Conservation (phyloP, 75 land plant species). For the Sequoiadendron giganteum region DNA sequence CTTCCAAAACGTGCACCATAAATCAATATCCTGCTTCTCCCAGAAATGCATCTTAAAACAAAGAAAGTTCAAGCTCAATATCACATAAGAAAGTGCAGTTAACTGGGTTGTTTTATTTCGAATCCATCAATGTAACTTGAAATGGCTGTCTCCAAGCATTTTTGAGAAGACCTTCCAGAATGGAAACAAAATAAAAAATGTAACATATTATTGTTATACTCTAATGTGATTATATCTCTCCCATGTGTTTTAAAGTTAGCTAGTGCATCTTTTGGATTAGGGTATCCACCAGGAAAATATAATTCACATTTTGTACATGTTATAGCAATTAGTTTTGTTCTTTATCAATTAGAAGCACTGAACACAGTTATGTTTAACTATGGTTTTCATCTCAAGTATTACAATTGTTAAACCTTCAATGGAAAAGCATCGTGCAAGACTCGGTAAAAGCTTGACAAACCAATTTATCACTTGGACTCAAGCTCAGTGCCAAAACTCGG, state of each 20-base stretch:
- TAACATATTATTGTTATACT: background rate
- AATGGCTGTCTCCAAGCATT: background rate
- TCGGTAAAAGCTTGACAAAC: too few relatives aligned
- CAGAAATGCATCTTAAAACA: background rate
- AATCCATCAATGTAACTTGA: background rate
- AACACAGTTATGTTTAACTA: background rate
- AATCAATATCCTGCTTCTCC: background rate
- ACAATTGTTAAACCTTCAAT: background rate
- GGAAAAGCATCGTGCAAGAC: too few relatives aligned
- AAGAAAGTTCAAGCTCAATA: background rate
- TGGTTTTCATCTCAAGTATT: background rate
- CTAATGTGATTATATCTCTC: background rate
- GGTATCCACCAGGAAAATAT: background rate
- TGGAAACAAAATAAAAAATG: background rate
- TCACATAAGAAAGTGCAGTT: background rate
- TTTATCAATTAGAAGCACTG: background rate
- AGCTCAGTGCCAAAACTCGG: too few relatives aligned
- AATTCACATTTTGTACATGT: too few relatives aligned
- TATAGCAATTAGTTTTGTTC: too few relatives aligned
- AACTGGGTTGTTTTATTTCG: background rate
- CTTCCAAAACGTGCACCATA: background rate
- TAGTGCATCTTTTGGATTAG: background rate
- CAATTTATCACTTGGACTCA: too few relatives aligned
- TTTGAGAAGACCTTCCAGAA: too few relatives aligned
- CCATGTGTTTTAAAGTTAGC: too few relatives aligned